phyloP scores from a whole-genome alignment of 352 stramenopile genomes.

The Aphanomyces cochlioides region DNA sequence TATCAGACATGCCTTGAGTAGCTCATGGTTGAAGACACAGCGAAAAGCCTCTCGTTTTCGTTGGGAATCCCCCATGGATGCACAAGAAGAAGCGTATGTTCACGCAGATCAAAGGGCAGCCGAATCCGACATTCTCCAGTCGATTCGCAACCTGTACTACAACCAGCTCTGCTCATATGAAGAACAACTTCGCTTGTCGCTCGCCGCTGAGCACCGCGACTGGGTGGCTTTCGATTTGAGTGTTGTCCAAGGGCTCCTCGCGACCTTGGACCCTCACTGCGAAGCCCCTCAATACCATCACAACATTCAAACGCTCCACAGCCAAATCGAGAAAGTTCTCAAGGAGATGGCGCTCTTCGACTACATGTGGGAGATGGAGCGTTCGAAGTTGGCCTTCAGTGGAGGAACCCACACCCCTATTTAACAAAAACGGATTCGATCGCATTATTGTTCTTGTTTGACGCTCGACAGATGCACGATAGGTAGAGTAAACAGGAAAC shows the following conservation, averaged over 20 bases:
- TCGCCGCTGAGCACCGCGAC: slow-evolving; percentile 10
- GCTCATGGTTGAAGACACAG: slow-evolving; percentile 16
- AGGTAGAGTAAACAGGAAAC: no score
- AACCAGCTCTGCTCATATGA: slow-evolving; percentile 5
- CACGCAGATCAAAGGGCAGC: background rate
- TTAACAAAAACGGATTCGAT: background rate
- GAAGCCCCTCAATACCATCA: background rate
- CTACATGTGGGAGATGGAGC: slow-evolving; percentile 29
- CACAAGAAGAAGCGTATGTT: slow-evolving; percentile 12
- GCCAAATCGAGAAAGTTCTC: slow-evolving; percentile 15
- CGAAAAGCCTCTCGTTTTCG: slow-evolving; percentile 15
- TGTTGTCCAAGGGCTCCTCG: slow-evolving; percentile 13
- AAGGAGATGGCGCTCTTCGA: slow-evolving; percentile 28
- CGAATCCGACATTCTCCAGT: slow-evolving; percentile 9
- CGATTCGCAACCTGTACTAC: slow-evolving; percentile 15
- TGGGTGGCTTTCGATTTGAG: slow-evolving; percentile 24
- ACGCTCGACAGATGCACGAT: no score
- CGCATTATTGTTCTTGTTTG: no score
- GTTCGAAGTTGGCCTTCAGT: background rate
- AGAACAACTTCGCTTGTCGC: slow-evolving; percentile 13
- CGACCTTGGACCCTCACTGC: background rate
- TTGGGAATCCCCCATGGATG: background rate
- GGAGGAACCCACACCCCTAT: background rate
- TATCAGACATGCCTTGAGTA: background rate
- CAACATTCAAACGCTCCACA: slow-evolving; percentile 7